A percentile compares a stretch with the other conserved stretches of the same genome.
Evolutionary conservation across 2,329 filamentous ascomycete genomes (phyloP).

Genomic region (Teratosphaeria zuluensis): DNA sequence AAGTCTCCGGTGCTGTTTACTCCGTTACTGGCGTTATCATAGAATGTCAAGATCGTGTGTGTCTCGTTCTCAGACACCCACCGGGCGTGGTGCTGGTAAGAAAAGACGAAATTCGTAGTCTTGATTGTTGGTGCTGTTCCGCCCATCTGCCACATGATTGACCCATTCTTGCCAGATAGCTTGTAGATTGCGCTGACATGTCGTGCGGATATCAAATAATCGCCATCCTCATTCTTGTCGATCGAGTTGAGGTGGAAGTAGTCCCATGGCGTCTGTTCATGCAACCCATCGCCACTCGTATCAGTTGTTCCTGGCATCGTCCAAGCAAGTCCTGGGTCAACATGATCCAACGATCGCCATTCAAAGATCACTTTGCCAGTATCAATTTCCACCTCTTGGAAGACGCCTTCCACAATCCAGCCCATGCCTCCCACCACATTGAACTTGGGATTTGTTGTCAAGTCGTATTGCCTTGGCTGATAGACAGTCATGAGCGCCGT

Average conservation of each 20-base stretch:
- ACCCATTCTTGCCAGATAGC: slow-evolving; percentile 35
- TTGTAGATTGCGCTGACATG: slow-evolving; percentile 40
- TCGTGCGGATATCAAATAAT: slow-evolving; percentile 41
- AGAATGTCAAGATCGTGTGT: slow-evolving; percentile 44
- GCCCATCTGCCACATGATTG: slow-evolving; percentile 42
- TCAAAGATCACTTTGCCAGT: slow-evolving; percentile 49
- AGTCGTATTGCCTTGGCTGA: slow-evolving; percentile 34
- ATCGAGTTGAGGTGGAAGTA: slow-evolving; percentile 48
- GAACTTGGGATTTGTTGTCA: slow-evolving; percentile 31
- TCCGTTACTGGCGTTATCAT: slow-evolving; percentile 44
- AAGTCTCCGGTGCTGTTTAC: slow-evolving; percentile 31
- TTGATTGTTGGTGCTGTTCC: slow-evolving; percentile 40
- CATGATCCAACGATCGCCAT: slow-evolving; percentile 49
- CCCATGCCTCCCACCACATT: slow-evolving; percentile 35
- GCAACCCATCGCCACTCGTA: slow-evolving; percentile 38
- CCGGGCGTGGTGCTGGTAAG: slow-evolving; percentile 45
- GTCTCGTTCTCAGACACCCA: slow-evolving; percentile 37
- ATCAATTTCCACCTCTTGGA: slow-evolving; percentile 46
- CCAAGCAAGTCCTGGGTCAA: slow-evolving; percentile 41
- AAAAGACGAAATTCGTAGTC: slow-evolving; percentile 38
- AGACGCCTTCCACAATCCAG: slow-evolving; percentile 44
- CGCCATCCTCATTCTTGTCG: slow-evolving; percentile 39
- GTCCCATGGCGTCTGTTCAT: slow-evolving; percentile 40
- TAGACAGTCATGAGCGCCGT: slow-evolving; percentile 31
- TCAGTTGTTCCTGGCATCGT: slow-evolving; percentile 35